Conservation (phyloP, 78 protist genomes). For the Paratrimastix pyriformis region DNA sequence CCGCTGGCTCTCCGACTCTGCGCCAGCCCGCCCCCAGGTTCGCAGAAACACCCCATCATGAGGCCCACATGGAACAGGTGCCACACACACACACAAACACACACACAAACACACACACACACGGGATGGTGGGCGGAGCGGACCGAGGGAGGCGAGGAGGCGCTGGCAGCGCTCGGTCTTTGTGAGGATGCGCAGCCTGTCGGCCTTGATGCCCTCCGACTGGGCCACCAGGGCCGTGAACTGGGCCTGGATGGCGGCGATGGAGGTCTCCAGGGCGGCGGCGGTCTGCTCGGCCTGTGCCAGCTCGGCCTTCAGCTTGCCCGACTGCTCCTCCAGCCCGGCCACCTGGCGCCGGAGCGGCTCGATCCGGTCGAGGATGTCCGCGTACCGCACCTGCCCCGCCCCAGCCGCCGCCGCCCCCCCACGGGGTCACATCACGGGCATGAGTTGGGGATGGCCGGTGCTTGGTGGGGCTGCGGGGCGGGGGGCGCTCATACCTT, state of each 20-base stretch:
- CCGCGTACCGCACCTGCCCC: conserved; percentile 64
- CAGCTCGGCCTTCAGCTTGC: background rate
- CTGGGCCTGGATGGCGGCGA: background rate
- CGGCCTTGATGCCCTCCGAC: conserved; percentile 50
- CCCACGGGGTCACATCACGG: no score
- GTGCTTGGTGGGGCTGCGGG: no score
- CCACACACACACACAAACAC: no score
- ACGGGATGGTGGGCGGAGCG: no score
- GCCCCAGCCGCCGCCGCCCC: no score
- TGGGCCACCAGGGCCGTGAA: conserved; percentile 28
- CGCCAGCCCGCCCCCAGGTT: no score
- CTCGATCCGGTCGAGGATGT: conserved; percentile 59
- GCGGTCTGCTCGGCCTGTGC: no score
- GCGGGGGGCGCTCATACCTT: no score
- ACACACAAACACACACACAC: no score
- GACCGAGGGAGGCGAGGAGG: conserved; percentile 54
- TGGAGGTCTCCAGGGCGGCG: conserved; percentile 3
- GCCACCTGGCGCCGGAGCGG: conserved; percentile 71
- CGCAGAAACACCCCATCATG: no score
- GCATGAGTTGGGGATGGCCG: no score
- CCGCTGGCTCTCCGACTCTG: conserved; percentile 63
- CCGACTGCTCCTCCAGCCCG: conserved; percentile 25
- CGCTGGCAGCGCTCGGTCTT: conserved; percentile 62
- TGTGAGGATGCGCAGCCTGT: conserved; percentile 42
- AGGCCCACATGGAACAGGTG: no score